Evolutionary conservation across 176 grass and related monocot genomes (phyloP), one percentile per base, ranked within the genome.

Genomic region (Olyra latifolia): DNA sequence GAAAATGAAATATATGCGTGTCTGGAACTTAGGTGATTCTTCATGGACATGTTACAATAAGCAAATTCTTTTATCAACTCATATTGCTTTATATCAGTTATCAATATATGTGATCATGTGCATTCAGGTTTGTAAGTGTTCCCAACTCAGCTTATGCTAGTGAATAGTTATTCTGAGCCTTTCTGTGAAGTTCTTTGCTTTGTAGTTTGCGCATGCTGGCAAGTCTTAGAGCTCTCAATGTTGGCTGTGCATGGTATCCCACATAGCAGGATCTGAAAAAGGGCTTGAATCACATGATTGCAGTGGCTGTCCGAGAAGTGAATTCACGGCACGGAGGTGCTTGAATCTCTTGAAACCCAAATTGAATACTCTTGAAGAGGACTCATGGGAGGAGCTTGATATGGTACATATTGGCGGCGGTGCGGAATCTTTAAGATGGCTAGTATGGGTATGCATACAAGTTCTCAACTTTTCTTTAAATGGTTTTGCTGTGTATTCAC

Each of bases 301-400:
- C 92, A 98, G 96, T 83, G 96, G 96, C 24, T 88, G 90, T 75
- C 86, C 84, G 28, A 89, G 81, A 91, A 95, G 92, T 80, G 91
- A 98, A 81, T 83, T 78, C 24, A 95, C 92, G 1, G 92, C 92
- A 59, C 75, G 90, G 30, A 81, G 86, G 41, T 95, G 86, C 56
- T 80, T 98, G 78, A 74, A 86, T 89, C 66, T 95, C 41, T 88
- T 98, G 77, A 98, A 95, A 82, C 96, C 96, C 25, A 93, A 88
- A 89, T 74, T 98, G 62, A 93, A 95, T 66, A 49, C 78, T 39
- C 83, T 93, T 65, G 92, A 98, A 89, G 92, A 84, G 82, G 92
- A 98, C 28, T 98, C 96, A 2, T 98, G 96, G 96, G 96, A 98
- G 78, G 96, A 98, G 56, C 88, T 98, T 48, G 88, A 98, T 82